These are phyloP conservation scores for Atkinsonella texensis DNA, from an alignment of 2,329 filamentous ascomycete genomes.

Conservation along the genomic window DNA sequence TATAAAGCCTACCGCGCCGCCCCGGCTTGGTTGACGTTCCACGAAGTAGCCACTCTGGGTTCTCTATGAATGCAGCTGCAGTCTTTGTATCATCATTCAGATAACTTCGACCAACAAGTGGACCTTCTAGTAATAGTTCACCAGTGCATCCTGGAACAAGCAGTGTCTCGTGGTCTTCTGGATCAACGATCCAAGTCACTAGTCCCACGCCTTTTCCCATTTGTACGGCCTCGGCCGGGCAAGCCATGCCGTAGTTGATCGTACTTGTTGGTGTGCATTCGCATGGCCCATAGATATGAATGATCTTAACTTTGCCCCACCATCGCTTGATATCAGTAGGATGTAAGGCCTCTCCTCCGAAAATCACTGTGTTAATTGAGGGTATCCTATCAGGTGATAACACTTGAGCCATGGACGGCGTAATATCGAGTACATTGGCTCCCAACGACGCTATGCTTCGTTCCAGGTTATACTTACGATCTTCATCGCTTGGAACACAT, in stretches of 20 bases:
- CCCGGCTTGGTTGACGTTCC: slow-evolving; percentile 1
- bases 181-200: slow-evolving; percentile 14
- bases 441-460: not conserved
- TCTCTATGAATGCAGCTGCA: slow-evolving; percentile 17
- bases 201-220: slow-evolving; percentile 5
- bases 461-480: not conserved
- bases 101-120: slow-evolving; percentile 37
- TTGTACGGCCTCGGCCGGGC: not conserved
- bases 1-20: slow-evolving; percentile 9
- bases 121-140: slow-evolving; percentile 28
- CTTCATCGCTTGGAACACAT: not conserved
- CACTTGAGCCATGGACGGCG: not conserved
- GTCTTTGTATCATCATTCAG: slow-evolving; percentile 25
- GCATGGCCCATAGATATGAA: not conserved
- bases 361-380: not conserved
- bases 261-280: not conserved
- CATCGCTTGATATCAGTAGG: not conserved
- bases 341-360: not conserved
- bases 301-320: not conserved
- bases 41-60: slow-evolving; percentile 10
- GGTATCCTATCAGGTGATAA: not conserved
- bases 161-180: slow-evolving; percentile 9
- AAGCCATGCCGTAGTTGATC: not conserved
- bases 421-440: not conserved
- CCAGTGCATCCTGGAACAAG: slow-evolving; percentile 14